Base-by-base conservation (phyloP, 192 early-diverging fungal genomes). In the Backusella parvicylindrica region DNA sequence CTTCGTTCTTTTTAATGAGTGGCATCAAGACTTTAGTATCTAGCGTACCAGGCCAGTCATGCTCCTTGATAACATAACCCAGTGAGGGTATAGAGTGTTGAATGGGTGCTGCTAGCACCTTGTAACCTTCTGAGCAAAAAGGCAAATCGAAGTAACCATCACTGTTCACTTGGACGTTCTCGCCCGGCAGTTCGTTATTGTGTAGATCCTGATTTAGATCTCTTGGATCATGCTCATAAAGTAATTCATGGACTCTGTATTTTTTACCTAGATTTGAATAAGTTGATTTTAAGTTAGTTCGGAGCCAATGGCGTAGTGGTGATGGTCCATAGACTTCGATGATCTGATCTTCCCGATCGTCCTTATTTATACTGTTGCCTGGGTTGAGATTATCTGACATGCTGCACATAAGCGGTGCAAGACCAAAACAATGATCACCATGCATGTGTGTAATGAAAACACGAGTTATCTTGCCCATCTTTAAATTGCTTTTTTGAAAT, bases 401-500 rank as follows among this genome's bases (percentile, higher is more conserved):
- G 16, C 86, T 87, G 65, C 84, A 87, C 30, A 88, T 33, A 2
- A 88, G 72, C 8, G 85, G 83, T 16, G 82, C 83, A 13, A 88
- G 76, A 5, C 86, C 86, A 69, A 84, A 88, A 21, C 82, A 85
- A 68, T 88, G 85, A 60, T 88, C 86, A 2, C 86, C 86, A 56
- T 88, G 86, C 72, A 88, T 77, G 64, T 88, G 86, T 0, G 86
- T 88, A 30, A 86, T 77, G 56, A 86, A 87, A 4, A 86, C 68
- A 8, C 78, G 73, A 12, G 65, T 74, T 21, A 84, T 77, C 28
- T 75, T 77, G 6, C 79, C 70, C 68, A 79, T 76, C 33, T 74
- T 81, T 15, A 84, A 33, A n/a, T 72, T 64, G 15, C 74, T 79
- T 70, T 82, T 76, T 53, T 79, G 82, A n/a, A 89, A 72, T 43